phyloP scores from a whole-genome alignment of 1,284 basidiomycete species.

The Ganoderma multipileum region DNA sequence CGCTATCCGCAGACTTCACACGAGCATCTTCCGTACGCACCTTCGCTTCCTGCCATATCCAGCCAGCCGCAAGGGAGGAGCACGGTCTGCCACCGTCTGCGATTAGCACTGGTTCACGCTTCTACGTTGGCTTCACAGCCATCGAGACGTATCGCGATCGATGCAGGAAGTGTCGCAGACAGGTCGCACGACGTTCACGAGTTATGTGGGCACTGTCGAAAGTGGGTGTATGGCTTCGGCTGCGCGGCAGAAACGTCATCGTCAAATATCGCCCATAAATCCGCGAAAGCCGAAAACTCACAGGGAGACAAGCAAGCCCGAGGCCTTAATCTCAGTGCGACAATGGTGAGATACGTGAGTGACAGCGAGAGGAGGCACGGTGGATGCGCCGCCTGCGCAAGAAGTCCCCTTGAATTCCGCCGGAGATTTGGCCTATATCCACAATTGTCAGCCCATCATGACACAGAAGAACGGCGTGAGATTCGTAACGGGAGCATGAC shows the following conservation, averaged over 20 bases:
- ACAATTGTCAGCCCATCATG: too few relatives aligned
- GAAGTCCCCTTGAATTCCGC: too few relatives aligned
- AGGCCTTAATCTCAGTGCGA: too few relatives aligned
- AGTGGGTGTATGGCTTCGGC: background rate
- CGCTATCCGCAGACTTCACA: conserved; percentile 2
- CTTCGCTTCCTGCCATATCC: background rate
- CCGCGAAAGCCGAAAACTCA: background rate
- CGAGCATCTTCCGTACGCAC: background rate
- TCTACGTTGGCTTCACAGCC: background rate
- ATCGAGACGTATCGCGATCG: background rate
- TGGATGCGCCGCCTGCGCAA: too few relatives aligned
- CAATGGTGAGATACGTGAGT: too few relatives aligned
- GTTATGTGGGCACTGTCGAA: background rate
- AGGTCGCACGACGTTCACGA: background rate
- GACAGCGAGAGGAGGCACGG: too few relatives aligned
- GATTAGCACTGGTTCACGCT: background rate
- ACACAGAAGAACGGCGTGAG: too few relatives aligned
- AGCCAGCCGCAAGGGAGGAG: background rate
- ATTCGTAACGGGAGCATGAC: too few relatives aligned
- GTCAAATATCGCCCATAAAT: background rate
- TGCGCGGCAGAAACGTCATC: background rate
- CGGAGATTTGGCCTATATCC: too few relatives aligned
- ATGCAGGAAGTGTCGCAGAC: background rate
- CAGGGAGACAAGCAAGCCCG: background rate
- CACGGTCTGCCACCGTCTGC: background rate